phyloP scores from a whole-genome alignment of 2,329 filamentous ascomycete species.

The Colletotrichum tabaci region DNA sequence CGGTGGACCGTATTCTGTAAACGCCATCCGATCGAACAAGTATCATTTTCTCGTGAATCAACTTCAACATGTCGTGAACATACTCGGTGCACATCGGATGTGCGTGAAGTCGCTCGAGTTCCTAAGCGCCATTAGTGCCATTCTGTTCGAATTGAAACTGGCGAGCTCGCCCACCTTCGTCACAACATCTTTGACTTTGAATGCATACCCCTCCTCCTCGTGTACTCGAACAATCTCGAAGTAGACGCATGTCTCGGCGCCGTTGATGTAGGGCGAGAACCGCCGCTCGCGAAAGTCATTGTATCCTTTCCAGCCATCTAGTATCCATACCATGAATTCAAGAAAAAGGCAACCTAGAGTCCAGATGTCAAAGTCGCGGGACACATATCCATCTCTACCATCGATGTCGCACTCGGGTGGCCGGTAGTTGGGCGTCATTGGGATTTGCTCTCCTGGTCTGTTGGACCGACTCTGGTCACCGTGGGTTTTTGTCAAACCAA shows the following conservation, averaged over 20 bases:
- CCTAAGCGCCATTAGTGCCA: not conserved
- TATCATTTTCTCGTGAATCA: not conserved
- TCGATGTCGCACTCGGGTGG: slow-evolving; percentile 11
- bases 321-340: slow-evolving; percentile 49
- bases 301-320: slow-evolving; percentile 41
- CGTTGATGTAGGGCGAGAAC: not conserved
- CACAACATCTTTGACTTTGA: not conserved
- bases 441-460: not conserved
- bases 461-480: slow-evolving; percentile 1
- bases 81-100: not conserved
- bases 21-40: not conserved
- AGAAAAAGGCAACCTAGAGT: slow-evolving; percentile 50
- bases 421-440: not conserved
- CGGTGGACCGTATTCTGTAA: not conserved
- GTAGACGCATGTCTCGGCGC: not conserved
- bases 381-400: slow-evolving; percentile 7
- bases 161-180: not conserved
- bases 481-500: slow-evolving; percentile 5
- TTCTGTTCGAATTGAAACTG: too few relatives aligned
- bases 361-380: slow-evolving; percentile 50
- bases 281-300: not conserved
- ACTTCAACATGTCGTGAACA: not conserved
- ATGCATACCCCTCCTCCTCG: not conserved
- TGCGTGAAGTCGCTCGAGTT: not conserved
- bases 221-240: not conserved